phyloP scores from a whole-genome alignment of 495 filamentous ascomycete genomes.

The Tuber indicum region DNA sequence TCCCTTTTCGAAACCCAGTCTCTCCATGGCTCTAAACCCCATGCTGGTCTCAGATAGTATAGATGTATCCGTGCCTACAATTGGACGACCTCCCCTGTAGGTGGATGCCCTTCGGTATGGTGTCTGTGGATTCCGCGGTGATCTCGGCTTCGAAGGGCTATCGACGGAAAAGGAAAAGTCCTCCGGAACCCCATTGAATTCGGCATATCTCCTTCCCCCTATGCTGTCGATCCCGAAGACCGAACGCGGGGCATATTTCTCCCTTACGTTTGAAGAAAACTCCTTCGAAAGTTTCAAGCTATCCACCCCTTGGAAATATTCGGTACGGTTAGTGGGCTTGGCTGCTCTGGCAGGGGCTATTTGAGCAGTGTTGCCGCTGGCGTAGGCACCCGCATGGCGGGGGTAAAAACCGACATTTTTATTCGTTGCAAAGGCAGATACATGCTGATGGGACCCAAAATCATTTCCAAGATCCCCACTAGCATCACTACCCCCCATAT shows the following conservation, averaged over 20 bases:
- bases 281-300: not conserved
- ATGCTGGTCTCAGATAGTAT: not conserved
- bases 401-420: not conserved
- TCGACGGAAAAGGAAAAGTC: conserved; percentile 1
- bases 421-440: not conserved
- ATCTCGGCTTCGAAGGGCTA: not conserved
- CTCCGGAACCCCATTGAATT: not conserved
- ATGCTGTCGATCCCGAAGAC: not conserved
- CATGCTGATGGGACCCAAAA: not conserved
- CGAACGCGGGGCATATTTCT: not conserved
- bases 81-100: not conserved
- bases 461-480: not conserved
- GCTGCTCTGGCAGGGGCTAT: not conserved
- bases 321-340: not conserved
- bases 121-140: not conserved
- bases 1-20: conserved; percentile 1
- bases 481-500: not conserved
- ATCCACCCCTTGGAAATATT: not conserved
- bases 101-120: not conserved
- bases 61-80: not conserved
- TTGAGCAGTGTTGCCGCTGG: not conserved
- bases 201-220: not conserved
- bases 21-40: not conserved
- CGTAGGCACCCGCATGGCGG: not conserved
- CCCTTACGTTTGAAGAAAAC: not conserved